Conservation (phyloP, 805 yeast genomes). For the Crinitomyces ghanaensis region DNA sequence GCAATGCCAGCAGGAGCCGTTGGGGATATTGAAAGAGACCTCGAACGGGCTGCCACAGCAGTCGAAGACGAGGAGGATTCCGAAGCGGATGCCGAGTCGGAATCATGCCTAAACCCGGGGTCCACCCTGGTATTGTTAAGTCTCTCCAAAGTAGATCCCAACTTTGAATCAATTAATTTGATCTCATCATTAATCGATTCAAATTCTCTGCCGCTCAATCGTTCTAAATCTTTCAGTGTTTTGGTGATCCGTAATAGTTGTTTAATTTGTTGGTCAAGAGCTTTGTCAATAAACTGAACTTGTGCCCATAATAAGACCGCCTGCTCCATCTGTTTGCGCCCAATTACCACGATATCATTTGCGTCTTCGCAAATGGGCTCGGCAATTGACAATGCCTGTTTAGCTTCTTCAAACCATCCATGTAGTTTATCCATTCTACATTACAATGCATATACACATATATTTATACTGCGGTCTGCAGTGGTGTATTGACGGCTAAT, state of each 20-base stretch:
- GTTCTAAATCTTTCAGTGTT: slow-evolving; percentile 17
- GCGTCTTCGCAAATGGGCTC: slow-evolving; percentile 43
- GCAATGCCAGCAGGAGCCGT: too few relatives aligned
- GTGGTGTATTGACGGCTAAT: too few relatives aligned
- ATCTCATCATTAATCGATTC: slow-evolving; percentile 14
- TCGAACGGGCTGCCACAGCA: too few relatives aligned
- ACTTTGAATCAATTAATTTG: slow-evolving; percentile 21
- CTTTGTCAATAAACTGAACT: slow-evolving; percentile 33
- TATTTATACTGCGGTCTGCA: too few relatives aligned
- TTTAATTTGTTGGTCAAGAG: slow-evolving; percentile 38
- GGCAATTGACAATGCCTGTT: slow-evolving; percentile 36
- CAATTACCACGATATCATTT: slow-evolving; percentile 29
- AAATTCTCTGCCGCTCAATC: slow-evolving; percentile 11
- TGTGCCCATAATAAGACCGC: slow-evolving; percentile 35
- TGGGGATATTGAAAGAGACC: too few relatives aligned
- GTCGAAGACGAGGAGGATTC: too few relatives aligned
- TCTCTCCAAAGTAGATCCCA: slow-evolving; percentile 25
- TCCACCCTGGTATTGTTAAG: slow-evolving; percentile 31
- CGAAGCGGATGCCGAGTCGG: too few relatives aligned
- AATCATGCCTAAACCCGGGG: slow-evolving; percentile 18
- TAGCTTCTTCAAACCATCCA: slow-evolving; percentile 37
- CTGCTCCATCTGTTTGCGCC: slow-evolving; percentile 28
- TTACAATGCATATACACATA: too few relatives aligned
- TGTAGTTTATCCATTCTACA: too few relatives aligned
- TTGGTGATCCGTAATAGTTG: slow-evolving; percentile 26